Base-by-base conservation (phyloP, 306 rosid species). In the Vigna mungo region DNA sequence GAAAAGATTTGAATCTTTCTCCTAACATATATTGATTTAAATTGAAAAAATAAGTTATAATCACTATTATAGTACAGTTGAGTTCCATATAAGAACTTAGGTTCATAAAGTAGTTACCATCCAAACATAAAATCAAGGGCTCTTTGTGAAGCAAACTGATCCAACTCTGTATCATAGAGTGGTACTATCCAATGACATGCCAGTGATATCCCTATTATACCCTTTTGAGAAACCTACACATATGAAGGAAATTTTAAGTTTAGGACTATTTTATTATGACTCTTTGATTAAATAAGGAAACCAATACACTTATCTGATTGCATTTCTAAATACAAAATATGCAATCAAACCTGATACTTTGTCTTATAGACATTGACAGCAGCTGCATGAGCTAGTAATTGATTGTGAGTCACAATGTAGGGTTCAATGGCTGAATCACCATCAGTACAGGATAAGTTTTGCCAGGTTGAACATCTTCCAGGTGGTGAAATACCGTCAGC, bases 121-220 rank as follows among this genome's bases (percentile, higher is more conserved):
- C 97, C 97, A 54, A 84, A 49, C 87, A 81, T 80, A 71, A 92
- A 92, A 58, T 89, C 96, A 56, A 89, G 2, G 11, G 88, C 86
- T 72, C 89, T 79, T 9, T 13, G 18, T 0, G 86, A 90, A 32
- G 97, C 96, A 1, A 49, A 9, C 16, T 54, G 2, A 23, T 90
- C 72, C 3, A 53, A 49, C 71, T 71, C 56, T 7, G 62, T 37
- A 41, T 79, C 6, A 2, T 88, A 84, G 56, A 54, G 4, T 0
- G 96, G 92, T 77, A 77, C 71, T 14, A 75, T 58, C 95, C 97
- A 92, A 8, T 47, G 8, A 3, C 85, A 30, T 4, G 64, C 52
- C 8, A 90, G 11, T 0, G 92, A 76, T 55, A 90, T 88, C 41
- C 93, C 93, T 49, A 90, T 88, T 49, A 58, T 6, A 14, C 97